Percentiles rank a stretch among this genome's conserved stretches.
phyloP scores from a whole-genome alignment of 768 basidiomycete genomes.

The Tubosaeta sp. region DNA sequence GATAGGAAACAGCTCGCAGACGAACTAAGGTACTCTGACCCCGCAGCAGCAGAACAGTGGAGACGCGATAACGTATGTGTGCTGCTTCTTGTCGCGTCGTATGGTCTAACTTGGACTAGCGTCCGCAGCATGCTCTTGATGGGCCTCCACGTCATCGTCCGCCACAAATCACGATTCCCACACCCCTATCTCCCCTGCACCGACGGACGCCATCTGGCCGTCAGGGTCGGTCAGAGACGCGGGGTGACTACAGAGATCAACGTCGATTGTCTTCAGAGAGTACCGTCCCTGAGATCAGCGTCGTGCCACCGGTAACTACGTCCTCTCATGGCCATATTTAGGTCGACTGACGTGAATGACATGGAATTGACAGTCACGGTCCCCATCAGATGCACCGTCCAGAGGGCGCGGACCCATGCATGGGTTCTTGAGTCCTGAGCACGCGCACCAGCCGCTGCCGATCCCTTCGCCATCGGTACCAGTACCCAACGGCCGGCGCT shows the following conservation, averaged over 20 bases:
- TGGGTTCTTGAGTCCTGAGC: constrained; percentile 30
- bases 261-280: constrained; percentile 31
- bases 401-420: constrained; percentile 14
- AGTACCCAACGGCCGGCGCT: constrained; percentile 7
- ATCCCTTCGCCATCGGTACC: constrained; percentile 13
- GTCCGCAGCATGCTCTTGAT: constrained; percentile 10
- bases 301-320: constrained; percentile 29
- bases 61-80: constrained; percentile 20
- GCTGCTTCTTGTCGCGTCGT: neutral
- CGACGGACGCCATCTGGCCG: constrained; percentile 22
- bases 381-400: constrained; percentile 32
- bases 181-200: constrained; percentile 26
- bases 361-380: constrained; percentile 22
- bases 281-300: constrained; percentile 31
- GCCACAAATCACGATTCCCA: constrained; percentile 19
- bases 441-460: constrained; percentile 27
- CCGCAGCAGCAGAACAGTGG: constrained; percentile 30
- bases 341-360: constrained; percentile 11
- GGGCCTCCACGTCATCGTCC: constrained; percentile 18
- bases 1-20: constrained; percentile 26
- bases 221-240: constrained; percentile 22
- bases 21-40: constrained; percentile 33
- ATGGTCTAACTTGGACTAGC: constrained; percentile 10
- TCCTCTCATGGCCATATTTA: constrained; percentile 3
- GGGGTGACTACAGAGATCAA: constrained; percentile 15